Conservation (phyloP, 2,329 filamentous ascomycete species). For the Arachnopeziza araneosa region DNA sequence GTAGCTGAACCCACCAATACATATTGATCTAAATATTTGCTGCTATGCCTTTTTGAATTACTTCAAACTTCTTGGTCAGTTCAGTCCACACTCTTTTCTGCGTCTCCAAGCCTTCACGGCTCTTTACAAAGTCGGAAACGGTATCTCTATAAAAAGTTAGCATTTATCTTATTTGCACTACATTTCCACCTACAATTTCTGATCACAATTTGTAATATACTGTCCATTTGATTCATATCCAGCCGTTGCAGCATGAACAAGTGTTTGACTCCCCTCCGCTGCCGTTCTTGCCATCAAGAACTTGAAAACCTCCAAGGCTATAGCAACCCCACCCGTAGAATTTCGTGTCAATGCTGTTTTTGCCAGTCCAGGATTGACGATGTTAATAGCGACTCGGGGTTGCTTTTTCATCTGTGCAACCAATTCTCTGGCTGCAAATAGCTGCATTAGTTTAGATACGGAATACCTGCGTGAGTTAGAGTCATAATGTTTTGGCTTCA, state of each 20-base stretch:
- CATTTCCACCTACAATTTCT: too few species aligned
- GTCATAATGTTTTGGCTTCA: too few species aligned
- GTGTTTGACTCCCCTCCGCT: constrained; percentile 29
- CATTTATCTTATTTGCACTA: too few species aligned
- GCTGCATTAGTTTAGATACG: neutral
- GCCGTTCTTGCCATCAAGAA: constrained; percentile 23
- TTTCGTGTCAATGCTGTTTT: constrained; percentile 24
- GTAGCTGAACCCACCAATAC: too few species aligned
- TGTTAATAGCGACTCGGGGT: neutral
- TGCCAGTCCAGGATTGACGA: constrained; percentile 8
- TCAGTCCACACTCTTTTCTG: too few species aligned
- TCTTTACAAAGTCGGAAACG: too few species aligned
- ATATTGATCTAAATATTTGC: too few species aligned
- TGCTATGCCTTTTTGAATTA: too few species aligned
- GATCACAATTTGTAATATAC: constrained; percentile 9
- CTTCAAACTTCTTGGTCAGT: too few species aligned
- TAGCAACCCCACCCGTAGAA: neutral
- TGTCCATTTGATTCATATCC: constrained; percentile 27
- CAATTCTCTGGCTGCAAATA: neutral
- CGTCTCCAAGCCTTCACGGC: too few species aligned
- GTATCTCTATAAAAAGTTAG: too few species aligned
- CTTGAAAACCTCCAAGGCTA: constrained; percentile 2
- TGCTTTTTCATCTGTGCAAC: neutral
- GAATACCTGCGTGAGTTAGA: neutral
- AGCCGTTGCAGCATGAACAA: constrained; percentile 26